Percentiles rank a stretch among this genome's conserved stretches.
Evolutionary conservation across 176 grass and related monocot species (phyloP).

Genomic region (Chrysopogon serrulatus): DNA sequence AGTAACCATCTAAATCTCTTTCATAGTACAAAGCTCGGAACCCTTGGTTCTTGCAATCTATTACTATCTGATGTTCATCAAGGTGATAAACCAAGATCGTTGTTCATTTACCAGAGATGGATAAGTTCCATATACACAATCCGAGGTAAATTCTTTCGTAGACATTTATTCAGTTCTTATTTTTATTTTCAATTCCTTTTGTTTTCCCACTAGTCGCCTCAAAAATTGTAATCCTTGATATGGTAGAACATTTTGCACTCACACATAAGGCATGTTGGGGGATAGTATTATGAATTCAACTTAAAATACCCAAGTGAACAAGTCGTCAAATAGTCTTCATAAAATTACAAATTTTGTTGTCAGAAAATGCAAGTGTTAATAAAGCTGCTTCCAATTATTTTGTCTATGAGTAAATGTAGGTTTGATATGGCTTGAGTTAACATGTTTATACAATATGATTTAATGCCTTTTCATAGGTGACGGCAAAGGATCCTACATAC

Average conservation of each 20-base stretch:
- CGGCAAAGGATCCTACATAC: conserved; percentile 41
- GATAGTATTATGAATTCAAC: background rate
- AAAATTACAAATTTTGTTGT: background rate
- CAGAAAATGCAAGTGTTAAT: background rate
- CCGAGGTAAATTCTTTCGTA: conserved; percentile 39
- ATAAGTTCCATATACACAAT: conserved; percentile 76
- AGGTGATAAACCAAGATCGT: conserved; percentile 58
- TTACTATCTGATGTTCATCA: conserved; percentile 79
- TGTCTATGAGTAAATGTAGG: conserved; percentile 1
- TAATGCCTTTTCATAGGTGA: conserved; percentile 38
- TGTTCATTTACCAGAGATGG: conserved; percentile 98
- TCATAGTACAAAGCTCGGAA: conserved; percentile 53
- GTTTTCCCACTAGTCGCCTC: background rate
- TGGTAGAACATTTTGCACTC: conserved; percentile 1
- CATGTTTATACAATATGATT: conserved; percentile 9
- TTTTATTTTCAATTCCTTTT: background rate
- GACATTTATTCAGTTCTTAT: background rate
- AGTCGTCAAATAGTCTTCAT: background rate
- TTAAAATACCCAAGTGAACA: conserved; percentile 4
- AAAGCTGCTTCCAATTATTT: background rate
- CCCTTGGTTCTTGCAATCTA: conserved; percentile 54
- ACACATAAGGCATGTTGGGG: background rate
- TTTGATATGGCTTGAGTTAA: conserved; percentile 8
- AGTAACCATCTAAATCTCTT: conserved; percentile 31
- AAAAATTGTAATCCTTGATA: background rate